Evolutionary conservation across 305 asterid genomes (phyloP), one percentile per base, ranked within the genome.

Genomic region (Plantago rigida): DNA sequence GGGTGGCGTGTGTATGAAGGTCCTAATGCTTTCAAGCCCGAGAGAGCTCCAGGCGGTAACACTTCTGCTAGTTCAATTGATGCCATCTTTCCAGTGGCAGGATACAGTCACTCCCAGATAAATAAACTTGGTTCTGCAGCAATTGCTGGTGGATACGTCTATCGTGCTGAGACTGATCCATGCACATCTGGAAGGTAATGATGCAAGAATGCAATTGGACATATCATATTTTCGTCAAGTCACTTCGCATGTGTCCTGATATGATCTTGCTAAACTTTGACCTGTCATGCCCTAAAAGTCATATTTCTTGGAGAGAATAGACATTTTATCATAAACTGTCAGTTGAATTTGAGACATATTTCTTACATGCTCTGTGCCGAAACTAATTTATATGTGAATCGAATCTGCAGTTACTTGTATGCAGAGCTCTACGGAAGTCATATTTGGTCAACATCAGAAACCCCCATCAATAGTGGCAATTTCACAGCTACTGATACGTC

Each of bases 1-100:
- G 97, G 96, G 8, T 91, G 97, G 97, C 81, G 94, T 36, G 75
- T 80, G 29, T 85, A 82, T 13, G 97, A 91, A 77, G 97, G 96
- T 22, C 88, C 91, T 53, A 50, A 77, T n/a, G 70, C 12, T 19
- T 87, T 84, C 50, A 73, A 76, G 67, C 73, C 86, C 48, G 73
- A 79, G 14, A 69, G 66, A 62, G 73, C 80, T 56, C 85, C 89
- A 1, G 86, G 84, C 17, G 84, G 77, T n/a, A 87, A 85, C 66
- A 77, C 88, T 54, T 84, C 91, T 10, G 70, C 73, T 59, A 69
- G 60, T 61, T 74, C 88, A 14, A 72, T 73, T 48, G 82, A 81
- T 69, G 81, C 85, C 26, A 91, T 91, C 69, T 84, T 86, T 67
- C 96, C 97, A 28, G 81, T 87, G 57, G 55, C 76, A 28, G 99